Conservation (phyloP, 306 rosid genomes). For the Medicago ruthenica region DNA sequence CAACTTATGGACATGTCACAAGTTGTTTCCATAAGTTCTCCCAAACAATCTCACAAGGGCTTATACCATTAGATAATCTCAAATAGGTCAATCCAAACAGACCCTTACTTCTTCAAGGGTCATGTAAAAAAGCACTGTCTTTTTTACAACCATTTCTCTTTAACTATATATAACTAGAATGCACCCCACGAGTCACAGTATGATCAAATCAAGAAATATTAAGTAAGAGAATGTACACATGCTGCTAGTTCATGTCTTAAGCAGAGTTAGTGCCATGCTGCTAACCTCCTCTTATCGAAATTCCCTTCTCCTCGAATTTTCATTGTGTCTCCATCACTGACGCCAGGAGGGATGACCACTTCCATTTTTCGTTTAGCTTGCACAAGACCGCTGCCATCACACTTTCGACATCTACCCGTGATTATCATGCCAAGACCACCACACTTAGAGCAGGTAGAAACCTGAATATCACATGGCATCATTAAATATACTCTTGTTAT, state of each 20-base stretch:
- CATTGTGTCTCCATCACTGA: slow-evolving; percentile 82
- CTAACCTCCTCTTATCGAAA: slow-evolving; percentile 72
- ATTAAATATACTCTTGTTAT: slow-evolving; percentile 18
- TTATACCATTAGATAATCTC: neutral
- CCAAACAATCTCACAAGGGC: neutral
- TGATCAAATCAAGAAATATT: neutral
- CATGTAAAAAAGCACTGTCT: neutral
- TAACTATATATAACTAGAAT: neutral
- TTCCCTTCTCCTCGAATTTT: slow-evolving; percentile 80
- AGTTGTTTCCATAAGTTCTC: neutral
- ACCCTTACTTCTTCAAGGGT: neutral
- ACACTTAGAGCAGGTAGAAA: slow-evolving; percentile 85
- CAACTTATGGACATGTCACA: neutral
- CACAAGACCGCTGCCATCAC: slow-evolving; percentile 74
- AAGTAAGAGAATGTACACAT: slow-evolving; percentile 13
- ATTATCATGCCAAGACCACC: slow-evolving; percentile 78
- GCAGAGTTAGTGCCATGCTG: slow-evolving; percentile 2
- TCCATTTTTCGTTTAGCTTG: slow-evolving; percentile 60
- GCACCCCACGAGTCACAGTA: neutral
- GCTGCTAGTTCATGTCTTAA: neutral
- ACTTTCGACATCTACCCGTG: slow-evolving; percentile 69
- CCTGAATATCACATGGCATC: slow-evolving; percentile 53
- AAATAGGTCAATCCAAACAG: neutral
- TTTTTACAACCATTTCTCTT: neutral
- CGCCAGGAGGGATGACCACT: slow-evolving; percentile 78